These are phyloP conservation scores for Tetracentron sinense DNA, from an alignment of 164 flowering plant species.

Conservation along the genomic window DNA sequence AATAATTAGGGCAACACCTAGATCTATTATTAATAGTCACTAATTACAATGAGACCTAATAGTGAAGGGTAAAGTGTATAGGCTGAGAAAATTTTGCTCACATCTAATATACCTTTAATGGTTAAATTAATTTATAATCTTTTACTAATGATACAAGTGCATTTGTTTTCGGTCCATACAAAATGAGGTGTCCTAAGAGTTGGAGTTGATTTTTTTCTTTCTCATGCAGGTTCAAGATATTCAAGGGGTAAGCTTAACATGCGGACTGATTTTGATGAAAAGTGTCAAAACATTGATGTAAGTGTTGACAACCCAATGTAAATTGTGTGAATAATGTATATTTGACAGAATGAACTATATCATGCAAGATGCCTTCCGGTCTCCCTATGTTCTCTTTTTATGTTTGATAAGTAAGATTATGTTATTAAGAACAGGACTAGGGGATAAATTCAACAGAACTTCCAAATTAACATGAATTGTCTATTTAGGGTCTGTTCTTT, in stretches of 20 bases:
- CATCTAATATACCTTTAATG: neutral
- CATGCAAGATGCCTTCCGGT: too few species aligned
- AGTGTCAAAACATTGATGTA: conserved; percentile 23
- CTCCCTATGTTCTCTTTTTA: neutral
- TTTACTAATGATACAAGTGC: neutral
- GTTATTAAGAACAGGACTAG: neutral
- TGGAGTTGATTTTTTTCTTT: conserved; percentile 3
- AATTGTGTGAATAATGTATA: neutral
- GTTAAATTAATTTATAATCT: neutral
- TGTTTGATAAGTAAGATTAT: neutral
- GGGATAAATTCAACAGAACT: neutral
- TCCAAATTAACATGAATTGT: neutral
- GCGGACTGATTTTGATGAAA: conserved; percentile 27
- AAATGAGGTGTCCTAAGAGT: neutral
- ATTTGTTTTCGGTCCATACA: neutral
- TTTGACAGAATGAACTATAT: neutral
- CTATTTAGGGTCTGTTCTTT: too few species aligned
- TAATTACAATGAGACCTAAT: neutral
- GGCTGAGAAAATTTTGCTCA: too few species aligned
- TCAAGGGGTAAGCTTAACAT: conserved; percentile 26
- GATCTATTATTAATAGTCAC: neutral
- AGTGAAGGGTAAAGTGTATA: neutral
- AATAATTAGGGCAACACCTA: neutral
- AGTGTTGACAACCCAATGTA: conserved; percentile 16
- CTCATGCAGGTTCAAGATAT: conserved; percentile 33